Evolutionary conservation across 1,139 yeast genomes (phyloP), one percentile per base, ranked within the genome.

Genomic region (Schizosaccharomyces versatilis): DNA sequence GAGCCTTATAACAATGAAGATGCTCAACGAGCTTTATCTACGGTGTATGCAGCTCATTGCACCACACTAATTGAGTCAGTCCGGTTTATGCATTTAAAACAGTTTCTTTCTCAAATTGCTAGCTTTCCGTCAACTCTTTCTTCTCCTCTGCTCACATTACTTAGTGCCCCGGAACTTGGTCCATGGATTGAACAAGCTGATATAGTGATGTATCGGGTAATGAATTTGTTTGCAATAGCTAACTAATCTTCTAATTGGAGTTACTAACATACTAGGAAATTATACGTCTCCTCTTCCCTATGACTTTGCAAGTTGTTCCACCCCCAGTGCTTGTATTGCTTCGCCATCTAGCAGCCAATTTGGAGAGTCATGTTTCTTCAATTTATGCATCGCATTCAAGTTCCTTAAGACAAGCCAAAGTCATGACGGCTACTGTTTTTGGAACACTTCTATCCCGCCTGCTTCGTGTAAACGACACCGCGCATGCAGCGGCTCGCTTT

Each of bases 121-220:
- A 70, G 76, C 7, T 83, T 83, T 65, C 73, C 74, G 54, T 73
- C 79, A 9, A 73, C 78, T 1, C 71, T 84, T 55, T 78, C 90
- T 0, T 71, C 78, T 0, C 84, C 85, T 1, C 82, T 80, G 41
- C 76, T 75, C 62, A 76, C 76, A 60, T 68, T 84, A 17, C 76
- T 80, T 61, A 70, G 72, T 12, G 69, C 75, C 9, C 75, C 75
- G n/a, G 64, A 67, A 5, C 64, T 80, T 7, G 64, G 71, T 7
- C 73, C 73, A 15, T 84, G 94, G 94, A 73, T 83, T 15, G 64
- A 73, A 53, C 68, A 73, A 51, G 81, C 86, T 63, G 95, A 86
- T 65, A 63, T 74, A 60, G 67, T 74, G 10, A 74, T 80, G 68
- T 82, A 81, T 67, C 75, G 74, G 58, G 32, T 24, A 24, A 24